Conservation (phyloP, 2,329 filamentous ascomycete species). For the Microsporum audouinii region DNA sequence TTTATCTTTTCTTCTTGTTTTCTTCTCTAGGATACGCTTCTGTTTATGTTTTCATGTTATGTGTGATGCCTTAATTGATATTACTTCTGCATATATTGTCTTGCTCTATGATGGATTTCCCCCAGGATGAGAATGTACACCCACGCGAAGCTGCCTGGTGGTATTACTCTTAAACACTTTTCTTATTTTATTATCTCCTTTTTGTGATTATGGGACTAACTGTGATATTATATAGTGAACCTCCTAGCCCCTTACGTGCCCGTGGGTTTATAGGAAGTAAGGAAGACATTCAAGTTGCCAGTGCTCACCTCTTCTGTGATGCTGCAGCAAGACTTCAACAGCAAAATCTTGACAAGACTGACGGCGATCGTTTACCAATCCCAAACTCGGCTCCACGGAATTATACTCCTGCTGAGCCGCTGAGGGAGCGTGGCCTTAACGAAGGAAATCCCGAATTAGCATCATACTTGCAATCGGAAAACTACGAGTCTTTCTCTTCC, state of each 20-base stretch:
- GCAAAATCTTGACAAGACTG: not conserved
- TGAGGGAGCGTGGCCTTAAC: not conserved
- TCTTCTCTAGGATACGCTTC: not conserved
- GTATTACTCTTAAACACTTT: not conserved
- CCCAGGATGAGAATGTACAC: not conserved
- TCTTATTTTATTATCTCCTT: not conserved
- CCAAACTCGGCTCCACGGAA: not conserved
- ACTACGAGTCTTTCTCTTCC: not conserved
- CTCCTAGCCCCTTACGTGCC: not conserved
- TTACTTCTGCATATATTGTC: not conserved
- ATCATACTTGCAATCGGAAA: constrained; percentile 1
- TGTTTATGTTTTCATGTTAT: not conserved
- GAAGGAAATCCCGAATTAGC: not conserved
- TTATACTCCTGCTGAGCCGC: not conserved
- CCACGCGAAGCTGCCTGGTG: not conserved
- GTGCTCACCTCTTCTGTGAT: not conserved
- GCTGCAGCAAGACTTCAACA: constrained; percentile 1
- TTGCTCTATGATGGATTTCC: not conserved
- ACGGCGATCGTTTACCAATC: not conserved
- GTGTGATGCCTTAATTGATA: not conserved
- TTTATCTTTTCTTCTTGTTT: not conserved
- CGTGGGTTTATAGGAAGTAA: not conserved
- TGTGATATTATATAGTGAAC: not conserved
- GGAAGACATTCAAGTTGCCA: constrained; percentile 1
- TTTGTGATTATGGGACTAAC: not conserved